These are phyloP conservation scores for Apiotrichum akiyoshidainum DNA, from an alignment of 1,284 basidiomycete species.

Conservation along the genomic window DNA sequence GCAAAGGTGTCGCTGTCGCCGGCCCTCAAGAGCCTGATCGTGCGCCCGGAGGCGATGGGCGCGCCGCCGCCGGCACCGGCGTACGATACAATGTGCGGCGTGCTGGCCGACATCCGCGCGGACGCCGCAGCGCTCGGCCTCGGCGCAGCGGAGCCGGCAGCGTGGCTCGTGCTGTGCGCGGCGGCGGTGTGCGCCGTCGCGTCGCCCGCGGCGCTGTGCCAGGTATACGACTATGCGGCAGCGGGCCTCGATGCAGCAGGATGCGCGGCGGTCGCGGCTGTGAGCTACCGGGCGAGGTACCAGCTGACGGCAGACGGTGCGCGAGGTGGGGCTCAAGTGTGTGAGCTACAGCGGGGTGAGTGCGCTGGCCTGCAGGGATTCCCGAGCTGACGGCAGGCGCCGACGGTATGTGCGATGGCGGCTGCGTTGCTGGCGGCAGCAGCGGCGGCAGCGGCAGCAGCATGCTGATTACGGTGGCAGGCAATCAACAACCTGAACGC, in stretches of 20 bases:
- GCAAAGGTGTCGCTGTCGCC: not conserved
- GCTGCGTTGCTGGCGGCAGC: too few relatives aligned
- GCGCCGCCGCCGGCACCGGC: not conserved
- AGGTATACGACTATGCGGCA: constrained; percentile 1
- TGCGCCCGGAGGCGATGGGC: not conserved
- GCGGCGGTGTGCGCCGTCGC: constrained; percentile 2
- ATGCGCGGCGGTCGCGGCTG: not conserved
- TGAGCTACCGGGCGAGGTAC: not conserved
- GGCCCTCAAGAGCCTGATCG: not conserved
- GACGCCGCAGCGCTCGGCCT: not conserved
- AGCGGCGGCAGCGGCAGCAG: not conserved
- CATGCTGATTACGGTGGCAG: not conserved
- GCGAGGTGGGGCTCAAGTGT: constrained; percentile 1
- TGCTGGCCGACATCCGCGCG: not conserved
- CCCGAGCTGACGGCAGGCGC: constrained; percentile 2
- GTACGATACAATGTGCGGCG: not conserved
- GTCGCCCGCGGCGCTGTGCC: not conserved
- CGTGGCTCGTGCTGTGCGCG: not conserved
- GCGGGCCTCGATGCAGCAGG: too few relatives aligned
- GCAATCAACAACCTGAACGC: constrained; percentile 5
- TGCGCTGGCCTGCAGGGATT: not conserved
- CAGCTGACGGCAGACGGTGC: not conserved
- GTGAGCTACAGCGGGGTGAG: constrained; percentile 1
- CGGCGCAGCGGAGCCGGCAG: not conserved
- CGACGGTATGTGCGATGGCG: not conserved